phyloP scores from a whole-genome alignment of 768 basidiomycete genomes.

The Cubamyces sp. region DNA sequence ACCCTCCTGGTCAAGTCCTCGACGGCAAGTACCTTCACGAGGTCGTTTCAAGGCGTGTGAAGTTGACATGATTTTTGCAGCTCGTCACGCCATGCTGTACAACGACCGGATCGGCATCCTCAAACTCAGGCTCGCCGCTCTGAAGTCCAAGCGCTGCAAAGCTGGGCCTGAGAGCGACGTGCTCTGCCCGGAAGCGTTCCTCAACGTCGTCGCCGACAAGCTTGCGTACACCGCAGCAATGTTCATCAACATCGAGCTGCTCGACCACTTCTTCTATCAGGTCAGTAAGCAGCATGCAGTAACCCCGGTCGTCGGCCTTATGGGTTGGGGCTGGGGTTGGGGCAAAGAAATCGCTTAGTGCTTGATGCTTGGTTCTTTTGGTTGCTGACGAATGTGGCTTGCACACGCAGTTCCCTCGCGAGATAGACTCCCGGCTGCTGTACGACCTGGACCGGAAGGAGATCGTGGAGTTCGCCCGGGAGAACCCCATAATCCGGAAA shows the following conservation, averaged over 20 bases:
- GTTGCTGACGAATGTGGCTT: neutral
- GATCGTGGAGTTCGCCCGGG: conserved; percentile 89
- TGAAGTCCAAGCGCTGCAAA: conserved; percentile 89
- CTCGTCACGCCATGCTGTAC: conserved; percentile 91
- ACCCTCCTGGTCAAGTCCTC: conserved; percentile 87
- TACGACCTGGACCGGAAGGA: conserved; percentile 93
- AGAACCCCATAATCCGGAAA: conserved; percentile 86
- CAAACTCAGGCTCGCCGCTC: conserved; percentile 81
- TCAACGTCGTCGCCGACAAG: conserved; percentile 96
- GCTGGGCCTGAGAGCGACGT: conserved; percentile 86
- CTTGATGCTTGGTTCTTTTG: neutral
- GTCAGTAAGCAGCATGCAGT: conserved; percentile 46
- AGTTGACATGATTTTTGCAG: conserved; percentile 44
- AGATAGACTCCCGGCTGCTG: conserved; percentile 91
- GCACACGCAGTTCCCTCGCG: conserved; percentile 86
- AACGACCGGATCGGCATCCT: conserved; percentile 79
- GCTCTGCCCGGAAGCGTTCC: conserved; percentile 95
- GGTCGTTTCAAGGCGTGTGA: no score
- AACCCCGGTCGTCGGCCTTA: no score
- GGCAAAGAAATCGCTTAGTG: no score
- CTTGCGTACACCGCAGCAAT: conserved; percentile 94
- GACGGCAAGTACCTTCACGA: conserved; percentile 68
- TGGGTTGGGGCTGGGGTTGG: no score
- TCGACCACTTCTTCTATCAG: conserved; percentile 99
- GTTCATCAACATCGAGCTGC: conserved; percentile 98